Percentiles rank a stretch among this genome's conserved stretches.
phyloP scores from a whole-genome alignment of 2,329 filamentous ascomycete species.

The Hortaea sp. region DNA sequence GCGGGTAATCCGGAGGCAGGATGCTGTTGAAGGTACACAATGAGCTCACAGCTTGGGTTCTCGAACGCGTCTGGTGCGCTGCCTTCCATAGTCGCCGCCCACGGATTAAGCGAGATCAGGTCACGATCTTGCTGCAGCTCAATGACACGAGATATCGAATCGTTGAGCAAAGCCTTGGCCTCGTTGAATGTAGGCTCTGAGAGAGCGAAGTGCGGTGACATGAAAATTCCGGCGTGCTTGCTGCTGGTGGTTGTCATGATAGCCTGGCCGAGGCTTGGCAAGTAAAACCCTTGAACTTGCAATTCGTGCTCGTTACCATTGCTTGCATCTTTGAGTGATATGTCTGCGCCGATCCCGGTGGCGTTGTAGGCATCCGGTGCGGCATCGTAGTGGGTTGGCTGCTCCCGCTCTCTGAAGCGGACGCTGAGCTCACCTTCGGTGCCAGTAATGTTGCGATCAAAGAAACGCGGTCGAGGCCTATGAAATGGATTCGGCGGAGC shows the following conservation, averaged over 20 bases:
- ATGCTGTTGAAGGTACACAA: slow-evolving; percentile 70
- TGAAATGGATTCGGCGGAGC: slow-evolving; percentile 41
- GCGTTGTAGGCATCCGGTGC: slow-evolving; percentile 39
- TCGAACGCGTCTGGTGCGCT: slow-evolving; percentile 44
- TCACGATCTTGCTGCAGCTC: slow-evolving; percentile 54
- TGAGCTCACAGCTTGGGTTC: slow-evolving; percentile 74
- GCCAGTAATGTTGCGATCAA: slow-evolving; percentile 74
- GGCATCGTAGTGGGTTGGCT: slow-evolving; percentile 22
- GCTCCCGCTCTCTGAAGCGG: slow-evolving; percentile 49
- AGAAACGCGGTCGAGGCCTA: slow-evolving; percentile 38
- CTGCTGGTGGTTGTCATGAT: slow-evolving; percentile 84
- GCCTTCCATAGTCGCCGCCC: slow-evolving; percentile 60
- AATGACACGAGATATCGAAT: slow-evolving; percentile 59
- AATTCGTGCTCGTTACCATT: slow-evolving; percentile 66
- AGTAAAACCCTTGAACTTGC: slow-evolving; percentile 74
- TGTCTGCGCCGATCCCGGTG: slow-evolving; percentile 58
- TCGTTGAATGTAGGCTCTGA: slow-evolving; percentile 41
- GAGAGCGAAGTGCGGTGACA: slow-evolving; percentile 71
- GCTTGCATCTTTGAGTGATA: slow-evolving; percentile 63
- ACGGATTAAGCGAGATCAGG: slow-evolving; percentile 51
- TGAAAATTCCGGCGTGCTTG: slow-evolving; percentile 84
- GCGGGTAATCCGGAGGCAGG: slow-evolving; percentile 6
- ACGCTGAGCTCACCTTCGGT: slow-evolving; percentile 58
- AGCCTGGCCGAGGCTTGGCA: slow-evolving; percentile 67
- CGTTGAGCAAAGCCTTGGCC: slow-evolving; percentile 53